phyloP scores from a whole-genome alignment of 1,139 yeast genomes.

The Diutina siamensis region DNA sequence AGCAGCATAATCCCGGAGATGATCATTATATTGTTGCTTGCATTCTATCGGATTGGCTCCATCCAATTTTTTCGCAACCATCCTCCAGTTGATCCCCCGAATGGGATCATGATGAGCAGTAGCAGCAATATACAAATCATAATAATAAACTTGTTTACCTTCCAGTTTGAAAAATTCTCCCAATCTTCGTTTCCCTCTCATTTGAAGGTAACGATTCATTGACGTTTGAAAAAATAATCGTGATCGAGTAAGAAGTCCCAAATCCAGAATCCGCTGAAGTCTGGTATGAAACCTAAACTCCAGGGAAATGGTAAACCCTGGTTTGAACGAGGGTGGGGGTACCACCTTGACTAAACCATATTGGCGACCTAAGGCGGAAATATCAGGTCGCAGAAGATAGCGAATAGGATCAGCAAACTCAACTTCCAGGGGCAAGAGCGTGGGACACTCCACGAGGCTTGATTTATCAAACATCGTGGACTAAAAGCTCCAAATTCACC shows the following conservation, averaged over 20 bases:
- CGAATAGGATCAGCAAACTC: conserved; percentile 54
- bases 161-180: conserved; percentile 11
- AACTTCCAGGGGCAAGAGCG: conserved; percentile 37
- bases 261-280: conserved; percentile 49
- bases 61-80: conserved; percentile 18
- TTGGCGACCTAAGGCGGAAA: conserved; percentile 39
- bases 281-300: conserved; percentile 54
- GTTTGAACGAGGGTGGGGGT: conserved; percentile 48
- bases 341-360: conserved; percentile 57
- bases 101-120: conserved; percentile 14
- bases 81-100: conserved; percentile 21
- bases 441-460: conserved; percentile 21
- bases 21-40: conserved; percentile 20
- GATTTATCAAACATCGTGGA: not conserved
- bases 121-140: conserved; percentile 44
- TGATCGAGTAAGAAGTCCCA: conserved; percentile 51
- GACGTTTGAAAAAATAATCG: conserved; percentile 51
- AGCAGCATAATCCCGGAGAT: conserved; percentile 33
- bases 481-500: not conserved
- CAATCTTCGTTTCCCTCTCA: conserved; percentile 24
- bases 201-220: conserved; percentile 42
- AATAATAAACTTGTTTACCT: conserved; percentile 24
- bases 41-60: conserved; percentile 15
- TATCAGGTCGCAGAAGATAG: conserved; percentile 41
- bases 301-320: conserved; percentile 38